Percentiles rank a stretch among this genome's conserved stretches.
Evolutionary conservation across 2,329 filamentous ascomycete genomes (phyloP).

Genomic region (Gyromitra esculenta): DNA sequence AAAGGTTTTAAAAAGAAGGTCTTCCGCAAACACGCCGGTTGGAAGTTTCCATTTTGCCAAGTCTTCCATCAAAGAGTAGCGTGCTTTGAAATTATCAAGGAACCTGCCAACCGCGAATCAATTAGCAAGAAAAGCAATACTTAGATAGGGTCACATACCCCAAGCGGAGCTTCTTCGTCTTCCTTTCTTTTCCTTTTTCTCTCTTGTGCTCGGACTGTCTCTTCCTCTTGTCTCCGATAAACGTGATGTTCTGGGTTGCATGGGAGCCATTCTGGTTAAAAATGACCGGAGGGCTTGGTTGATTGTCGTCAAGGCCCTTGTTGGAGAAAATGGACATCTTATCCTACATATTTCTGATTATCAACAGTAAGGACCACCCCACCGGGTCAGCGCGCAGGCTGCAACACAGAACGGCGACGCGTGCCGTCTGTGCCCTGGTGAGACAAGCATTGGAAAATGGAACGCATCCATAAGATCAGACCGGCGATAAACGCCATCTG

Average conservation of each 20-base stretch:
- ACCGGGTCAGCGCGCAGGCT: not conserved
- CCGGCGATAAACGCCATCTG: constrained; percentile 6
- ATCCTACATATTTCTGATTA: not conserved
- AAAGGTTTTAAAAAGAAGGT: constrained; percentile 7
- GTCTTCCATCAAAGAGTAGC: not conserved
- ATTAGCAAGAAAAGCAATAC: not conserved
- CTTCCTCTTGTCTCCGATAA: not conserved
- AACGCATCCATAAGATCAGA: constrained; percentile 21
- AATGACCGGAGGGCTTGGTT: not conserved
- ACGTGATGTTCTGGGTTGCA: not conserved
- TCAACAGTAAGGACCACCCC: not conserved
- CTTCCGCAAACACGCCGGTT: not conserved
- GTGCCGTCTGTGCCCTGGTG: constrained; percentile 24
- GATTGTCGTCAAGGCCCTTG: not conserved
- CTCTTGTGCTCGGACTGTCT: not conserved
- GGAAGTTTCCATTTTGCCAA: constrained; percentile 12
- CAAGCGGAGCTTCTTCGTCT: not conserved
- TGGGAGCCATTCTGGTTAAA: not conserved
- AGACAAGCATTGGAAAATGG: not conserved
- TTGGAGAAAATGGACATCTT: not conserved
- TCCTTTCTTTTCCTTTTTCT: not conserved
- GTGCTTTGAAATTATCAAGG: not conserved
- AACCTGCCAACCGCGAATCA: not conserved
- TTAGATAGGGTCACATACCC: not conserved
- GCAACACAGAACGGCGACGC: constrained; percentile 21